These are phyloP conservation scores for Neurospora sp. DNA, from an alignment of 495 filamentous ascomycete species.

Conservation along the genomic window DNA sequence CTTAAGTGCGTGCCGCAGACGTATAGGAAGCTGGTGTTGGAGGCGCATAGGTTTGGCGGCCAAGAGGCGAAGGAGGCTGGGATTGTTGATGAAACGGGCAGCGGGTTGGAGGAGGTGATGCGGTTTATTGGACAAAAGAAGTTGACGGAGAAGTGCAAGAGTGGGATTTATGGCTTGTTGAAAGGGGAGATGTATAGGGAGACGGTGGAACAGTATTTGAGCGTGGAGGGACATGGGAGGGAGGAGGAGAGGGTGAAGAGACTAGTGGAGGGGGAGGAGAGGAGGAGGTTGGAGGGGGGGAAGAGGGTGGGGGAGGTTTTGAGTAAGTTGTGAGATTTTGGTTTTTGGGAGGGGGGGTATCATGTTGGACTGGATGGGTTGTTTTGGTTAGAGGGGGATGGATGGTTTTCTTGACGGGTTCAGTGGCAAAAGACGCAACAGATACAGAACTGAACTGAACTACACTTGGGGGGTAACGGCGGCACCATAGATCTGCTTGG, in stretches of 20 bases:
- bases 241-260: conserved; percentile 37
- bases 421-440: too few relatives aligned
- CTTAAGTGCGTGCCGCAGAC: conserved; percentile 48
- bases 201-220: conserved; percentile 40
- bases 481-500: too few relatives aligned
- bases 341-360: too few relatives aligned
- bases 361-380: too few relatives aligned
- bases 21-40: conserved; percentile 57
- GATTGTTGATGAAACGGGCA: conserved; percentile 50
- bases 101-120: conserved; percentile 47
- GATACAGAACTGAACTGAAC: too few relatives aligned
- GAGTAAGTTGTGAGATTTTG: neutral
- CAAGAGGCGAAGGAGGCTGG: conserved; percentile 50
- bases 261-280: conserved; percentile 23
- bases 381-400: too few relatives aligned
- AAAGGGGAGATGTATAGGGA: conserved; percentile 67
- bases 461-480: too few relatives aligned
- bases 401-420: too few relatives aligned
- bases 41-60: conserved; percentile 54
- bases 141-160: conserved; percentile 47
- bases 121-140: conserved; percentile 44
- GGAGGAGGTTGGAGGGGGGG: conserved; percentile 22
- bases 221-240: conserved; percentile 25
- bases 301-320: conserved; percentile 31
- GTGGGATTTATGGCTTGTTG: conserved; percentile 54